Evolutionary conservation across 148 eudicot species (phyloP), one percentile per base, ranked within the genome.

Genomic region (Polygonum aviculare): DNA sequence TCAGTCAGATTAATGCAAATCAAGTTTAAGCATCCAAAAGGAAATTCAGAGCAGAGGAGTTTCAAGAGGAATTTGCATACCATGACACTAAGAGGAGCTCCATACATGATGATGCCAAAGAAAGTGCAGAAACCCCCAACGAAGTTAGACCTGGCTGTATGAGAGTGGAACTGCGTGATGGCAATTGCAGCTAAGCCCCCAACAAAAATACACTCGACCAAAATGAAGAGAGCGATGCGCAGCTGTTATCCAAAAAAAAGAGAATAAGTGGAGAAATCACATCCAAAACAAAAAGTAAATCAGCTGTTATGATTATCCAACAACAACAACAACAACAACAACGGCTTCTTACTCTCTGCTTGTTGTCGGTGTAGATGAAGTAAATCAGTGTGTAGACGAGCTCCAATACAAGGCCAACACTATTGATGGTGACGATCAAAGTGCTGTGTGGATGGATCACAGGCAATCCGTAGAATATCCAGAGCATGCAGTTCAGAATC

Each of bases 391-490:
- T 80, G 75, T 88, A 88, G 48, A 2, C 0, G 38, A 86, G 11
- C 76, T 86, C 76, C 79, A 88, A 0, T 0, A 1, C 75, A 18
- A 88, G 80, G 4, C 91, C 91, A 71, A 77, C 36, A 69, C 79
- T 36, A 18, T 88, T 88, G 70, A 84, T 83, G 12, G 85, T 83
- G 76, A 88, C 7, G 5, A 88, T 85, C 10, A 86, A 81, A 19
- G 73, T 77, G 78, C 85, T 88, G 50, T 84, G 65, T 0, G 91
- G 91, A 49, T 84, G 87, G 78, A 84, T 65, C 36, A 81, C 1
- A 1, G 90, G 90, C 12, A 79, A 22, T 18, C 91, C 89, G 14
- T 88, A 88, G 19, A 86, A 86, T 2, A 88, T 35, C 91, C 91
- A 88, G 47, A 84, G 55, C 0, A 81, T 18, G 69, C 91, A 88